Conservation (phyloP, 2,329 filamentous ascomycete genomes). For the Trichoderma endophyticum region DNA sequence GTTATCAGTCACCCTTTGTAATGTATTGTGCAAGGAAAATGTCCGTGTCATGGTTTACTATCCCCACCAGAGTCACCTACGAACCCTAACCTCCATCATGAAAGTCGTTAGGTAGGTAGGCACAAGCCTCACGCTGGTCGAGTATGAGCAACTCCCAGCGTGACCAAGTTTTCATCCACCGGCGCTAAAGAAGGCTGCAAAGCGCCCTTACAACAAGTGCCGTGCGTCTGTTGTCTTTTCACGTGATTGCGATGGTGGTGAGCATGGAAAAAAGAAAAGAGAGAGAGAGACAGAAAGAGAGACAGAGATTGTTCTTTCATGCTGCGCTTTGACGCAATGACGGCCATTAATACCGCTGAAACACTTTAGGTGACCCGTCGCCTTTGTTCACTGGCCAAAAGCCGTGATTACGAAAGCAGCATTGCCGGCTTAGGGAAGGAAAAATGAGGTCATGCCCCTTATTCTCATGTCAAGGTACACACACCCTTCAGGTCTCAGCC, state of each 20-base stretch:
- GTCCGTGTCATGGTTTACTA: neutral
- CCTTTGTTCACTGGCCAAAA: neutral
- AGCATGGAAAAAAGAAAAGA: neutral
- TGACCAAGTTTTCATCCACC: neutral
- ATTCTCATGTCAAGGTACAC: slow-evolving; percentile 12
- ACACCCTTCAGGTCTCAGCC: slow-evolving; percentile 12
- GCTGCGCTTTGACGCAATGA: slow-evolving; percentile 1
- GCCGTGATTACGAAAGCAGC: slow-evolving; percentile 8
- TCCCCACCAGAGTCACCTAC: neutral
- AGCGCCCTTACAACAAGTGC: neutral
- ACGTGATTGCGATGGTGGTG: neutral
- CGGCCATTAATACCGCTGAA: neutral
- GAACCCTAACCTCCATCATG: neutral
- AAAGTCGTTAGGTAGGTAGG: neutral
- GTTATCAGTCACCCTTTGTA: neutral
- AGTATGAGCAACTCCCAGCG: neutral
- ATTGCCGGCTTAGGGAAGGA: neutral
- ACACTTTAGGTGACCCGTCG: neutral
- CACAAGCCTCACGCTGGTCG: neutral
- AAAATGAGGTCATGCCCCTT: slow-evolving; percentile 18
- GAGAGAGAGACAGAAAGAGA: neutral
- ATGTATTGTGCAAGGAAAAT: neutral
- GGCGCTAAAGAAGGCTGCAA: neutral
- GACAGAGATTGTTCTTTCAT: neutral
- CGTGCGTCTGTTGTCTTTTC: neutral